Percentiles rank a stretch among this genome's conserved stretches.
Conservation (phyloP, 495 filamentous ascomycete genomes). For the Hapsidospora chrysogenum region DNA sequence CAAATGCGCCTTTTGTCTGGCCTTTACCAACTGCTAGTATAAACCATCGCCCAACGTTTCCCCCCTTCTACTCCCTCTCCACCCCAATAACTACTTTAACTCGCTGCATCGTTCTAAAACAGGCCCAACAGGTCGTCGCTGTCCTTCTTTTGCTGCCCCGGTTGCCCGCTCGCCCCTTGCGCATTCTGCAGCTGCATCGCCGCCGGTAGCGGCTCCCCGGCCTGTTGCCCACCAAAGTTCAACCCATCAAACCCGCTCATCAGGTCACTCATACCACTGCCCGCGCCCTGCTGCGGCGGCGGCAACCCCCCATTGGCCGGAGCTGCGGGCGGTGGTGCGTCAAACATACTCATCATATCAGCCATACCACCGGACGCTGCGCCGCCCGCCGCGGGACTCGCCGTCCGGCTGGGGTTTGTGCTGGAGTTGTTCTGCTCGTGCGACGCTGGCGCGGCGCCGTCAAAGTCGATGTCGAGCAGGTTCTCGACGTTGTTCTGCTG, state of each 20-base stretch:
- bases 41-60: background rate
- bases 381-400: conserved; percentile 36
- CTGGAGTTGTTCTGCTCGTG: conserved; percentile 56
- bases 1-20: no score
- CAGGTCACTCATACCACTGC: conserved; percentile 37
- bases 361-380: conserved; percentile 42
- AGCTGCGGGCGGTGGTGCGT: conserved; percentile 21
- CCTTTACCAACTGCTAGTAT: no score
- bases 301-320: conserved; percentile 11
- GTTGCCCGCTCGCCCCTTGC: conserved; percentile 10
- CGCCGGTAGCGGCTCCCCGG: conserved; percentile 38
- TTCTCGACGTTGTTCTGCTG: conserved; percentile 78
- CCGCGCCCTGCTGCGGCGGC: conserved; percentile 12
- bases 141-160: conserved; percentile 35
- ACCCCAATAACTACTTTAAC: background rate
- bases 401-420: conserved; percentile 66
- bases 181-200: conserved; percentile 31
- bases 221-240: conserved; percentile 42
- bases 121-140: conserved; percentile 85
- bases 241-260: conserved; percentile 76
- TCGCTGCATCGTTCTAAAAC: conserved; percentile 37
- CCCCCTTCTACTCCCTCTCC: background rate
- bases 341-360: conserved; percentile 81
- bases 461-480: conserved; percentile 94
- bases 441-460: conserved; percentile 81